These are phyloP conservation scores for Tuber melanosporum DNA, from an alignment of 495 filamentous ascomycete genomes.

Conservation along the genomic window DNA sequence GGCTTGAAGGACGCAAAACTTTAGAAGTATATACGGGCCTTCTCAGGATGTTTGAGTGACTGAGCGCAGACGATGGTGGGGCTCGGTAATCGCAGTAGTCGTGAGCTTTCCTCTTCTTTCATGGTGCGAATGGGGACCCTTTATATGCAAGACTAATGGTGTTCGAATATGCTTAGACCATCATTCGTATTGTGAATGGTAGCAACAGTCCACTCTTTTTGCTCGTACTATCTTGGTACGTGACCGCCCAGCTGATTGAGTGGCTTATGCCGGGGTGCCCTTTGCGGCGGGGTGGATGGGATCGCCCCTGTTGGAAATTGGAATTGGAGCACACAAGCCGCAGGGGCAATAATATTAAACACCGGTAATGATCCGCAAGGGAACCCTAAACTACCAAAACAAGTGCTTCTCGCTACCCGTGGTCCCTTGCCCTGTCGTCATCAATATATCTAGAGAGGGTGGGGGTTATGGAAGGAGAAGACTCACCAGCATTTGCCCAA, in stretches of 20 bases:
- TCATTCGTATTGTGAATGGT: neutral
- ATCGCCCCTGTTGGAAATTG: neutral
- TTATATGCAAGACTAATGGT: neutral
- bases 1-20: neutral
- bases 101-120: neutral
- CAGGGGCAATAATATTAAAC: neutral
- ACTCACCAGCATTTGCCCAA: neutral
- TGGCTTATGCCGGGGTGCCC: neutral
- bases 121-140: neutral
- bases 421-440: neutral
- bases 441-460: neutral
- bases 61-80: too few relatives aligned
- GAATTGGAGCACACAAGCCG: neutral
- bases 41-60: neutral
- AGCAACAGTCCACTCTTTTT: neutral
- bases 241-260: neutral
- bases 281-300: neutral
- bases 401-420: neutral
- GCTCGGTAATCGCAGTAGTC: neutral
- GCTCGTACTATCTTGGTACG: neutral
- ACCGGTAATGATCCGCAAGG: neutral
- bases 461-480: neutral
- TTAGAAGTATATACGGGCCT: neutral
- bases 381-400: neutral
- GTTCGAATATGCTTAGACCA: neutral